Base-by-base conservation (phyloP, 331 rosid species). In the Quercus phellos region DNA sequence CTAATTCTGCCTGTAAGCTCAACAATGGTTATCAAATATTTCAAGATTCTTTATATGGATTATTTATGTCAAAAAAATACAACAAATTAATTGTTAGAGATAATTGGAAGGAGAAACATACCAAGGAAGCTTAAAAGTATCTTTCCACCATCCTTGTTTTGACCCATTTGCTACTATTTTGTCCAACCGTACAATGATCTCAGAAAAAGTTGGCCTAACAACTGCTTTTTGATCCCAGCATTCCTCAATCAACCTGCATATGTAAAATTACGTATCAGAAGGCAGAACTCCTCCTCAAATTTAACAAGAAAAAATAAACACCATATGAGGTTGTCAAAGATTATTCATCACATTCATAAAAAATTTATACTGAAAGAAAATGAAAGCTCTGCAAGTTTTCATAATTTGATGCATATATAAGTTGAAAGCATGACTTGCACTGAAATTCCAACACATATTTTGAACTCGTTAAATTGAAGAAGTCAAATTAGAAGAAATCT, bases 71-170 rank as follows among this genome's bases (percentile, higher is more conserved):
- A 63, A 63, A 16, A 18, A 63, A 29, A 30, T 30, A 63, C 51
- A 66, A 34, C 26, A 59, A 24, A 24, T 46, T 3, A 59, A 1
- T 24, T 19, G 18, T 32, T 68, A 73, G 67, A 64, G 34, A 64
- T 63, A 70, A 68, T 67, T 16, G 58, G 56, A 24, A 75, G 24
- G 79, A 77, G 82, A 82, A 68, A 77, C 89, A 69, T 91, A 95
- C 99, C 99, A 95, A 24, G 94, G 99, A 85, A 95, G 96, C 84
- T 90, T 95, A 80, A 95, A 95, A 13, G 99, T 88, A 82, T 93
- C 99, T 84, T 95, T 95, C 99, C 98, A 93, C 97, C 97, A 87
- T 69, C 96, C 99, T 83, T 93, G 99, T 79, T 93, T 95, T 50
- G 99, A 84, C 94, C 97, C 87, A 84, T 84, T 89, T 67, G 90